Percentiles rank a stretch among this genome's conserved stretches.
Conservation (phyloP, 2,329 filamentous ascomycete genomes). For the Penicillium psychrosexuale region DNA sequence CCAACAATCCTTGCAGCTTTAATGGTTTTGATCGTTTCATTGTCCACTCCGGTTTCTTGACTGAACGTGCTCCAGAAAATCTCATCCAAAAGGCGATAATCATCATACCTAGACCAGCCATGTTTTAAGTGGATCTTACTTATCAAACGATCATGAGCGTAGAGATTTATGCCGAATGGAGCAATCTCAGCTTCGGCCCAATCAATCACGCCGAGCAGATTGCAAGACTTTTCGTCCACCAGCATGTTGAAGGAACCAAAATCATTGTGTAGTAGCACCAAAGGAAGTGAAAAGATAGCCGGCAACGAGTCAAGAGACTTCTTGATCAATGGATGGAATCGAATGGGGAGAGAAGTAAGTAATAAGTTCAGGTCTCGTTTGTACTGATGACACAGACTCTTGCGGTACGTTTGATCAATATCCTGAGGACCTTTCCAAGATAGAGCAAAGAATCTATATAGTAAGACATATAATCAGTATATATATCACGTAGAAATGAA, state of each 20-base stretch:
- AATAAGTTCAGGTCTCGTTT: conserved; percentile 34
- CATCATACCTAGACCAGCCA: conserved; percentile 36
- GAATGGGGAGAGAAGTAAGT: conserved; percentile 32
- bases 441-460: conserved; percentile 40
- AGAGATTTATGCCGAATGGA: conserved; percentile 43
- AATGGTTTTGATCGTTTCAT: conserved; percentile 27
- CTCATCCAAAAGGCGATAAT: conserved; percentile 30
- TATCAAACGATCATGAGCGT: conserved; percentile 35
- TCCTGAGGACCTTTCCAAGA: conserved; percentile 39
- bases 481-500: neutral
- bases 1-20: conserved; percentile 36
- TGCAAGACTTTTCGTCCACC: conserved; percentile 28
- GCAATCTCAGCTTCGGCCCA: conserved; percentile 43
- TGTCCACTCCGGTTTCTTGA: conserved; percentile 30
- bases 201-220: conserved; percentile 43
- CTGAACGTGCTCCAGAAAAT: conserved; percentile 37
- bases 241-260: conserved; percentile 43
- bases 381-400: conserved; percentile 26
- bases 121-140: conserved; percentile 37
- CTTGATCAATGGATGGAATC: conserved; percentile 37
- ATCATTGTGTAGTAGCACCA: conserved; percentile 42
- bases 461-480: conserved; percentile 12
- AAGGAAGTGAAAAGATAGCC: conserved; percentile 38
- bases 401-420: conserved; percentile 26
- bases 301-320: conserved; percentile 31